Percentiles rank a stretch among this genome's conserved stretches.
phyloP scores from a whole-genome alignment of 169 alveolate genomes.

The Plasmodium cynomolgi region DNA sequence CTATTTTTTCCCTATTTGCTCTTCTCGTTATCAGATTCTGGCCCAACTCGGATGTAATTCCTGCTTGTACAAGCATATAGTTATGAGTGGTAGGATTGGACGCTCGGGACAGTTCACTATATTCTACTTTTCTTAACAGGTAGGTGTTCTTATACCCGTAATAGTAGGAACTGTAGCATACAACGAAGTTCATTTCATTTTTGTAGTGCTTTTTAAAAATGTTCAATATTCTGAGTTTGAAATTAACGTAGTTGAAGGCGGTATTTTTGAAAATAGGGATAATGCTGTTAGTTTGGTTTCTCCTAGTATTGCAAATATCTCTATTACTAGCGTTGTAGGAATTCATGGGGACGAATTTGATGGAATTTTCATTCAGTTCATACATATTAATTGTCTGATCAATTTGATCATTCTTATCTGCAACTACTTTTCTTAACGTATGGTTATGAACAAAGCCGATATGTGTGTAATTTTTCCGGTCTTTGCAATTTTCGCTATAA shows the following conservation, averaged over 20 bases:
- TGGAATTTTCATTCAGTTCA: constrained; percentile 25
- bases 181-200: constrained; percentile 42
- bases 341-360: constrained; percentile 47
- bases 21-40: background rate
- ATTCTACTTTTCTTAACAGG: constrained; percentile 19
- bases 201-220: constrained; percentile 18
- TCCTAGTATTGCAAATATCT: constrained; percentile 30
- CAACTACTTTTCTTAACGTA: background rate
- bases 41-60: constrained; percentile 5
- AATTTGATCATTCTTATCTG: background rate
- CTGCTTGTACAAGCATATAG: constrained; percentile 14
- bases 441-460: constrained; percentile 47
- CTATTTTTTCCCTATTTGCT: background rate
- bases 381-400: constrained; percentile 22
- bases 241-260: background rate
- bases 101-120: background rate
- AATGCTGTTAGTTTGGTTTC: background rate
- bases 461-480: constrained; percentile 19
- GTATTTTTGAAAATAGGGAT: constrained; percentile 23
- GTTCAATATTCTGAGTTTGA: constrained; percentile 3
- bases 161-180: constrained; percentile 28
- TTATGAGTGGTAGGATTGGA: constrained; percentile 3
- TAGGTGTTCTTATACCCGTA: constrained; percentile 15
- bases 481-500: constrained; percentile 26
- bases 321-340: constrained; percentile 22